These are phyloP conservation scores for Colletotrichum plurivorum DNA, from an alignment of 2,329 filamentous ascomycete genomes.

Conservation along the genomic window DNA sequence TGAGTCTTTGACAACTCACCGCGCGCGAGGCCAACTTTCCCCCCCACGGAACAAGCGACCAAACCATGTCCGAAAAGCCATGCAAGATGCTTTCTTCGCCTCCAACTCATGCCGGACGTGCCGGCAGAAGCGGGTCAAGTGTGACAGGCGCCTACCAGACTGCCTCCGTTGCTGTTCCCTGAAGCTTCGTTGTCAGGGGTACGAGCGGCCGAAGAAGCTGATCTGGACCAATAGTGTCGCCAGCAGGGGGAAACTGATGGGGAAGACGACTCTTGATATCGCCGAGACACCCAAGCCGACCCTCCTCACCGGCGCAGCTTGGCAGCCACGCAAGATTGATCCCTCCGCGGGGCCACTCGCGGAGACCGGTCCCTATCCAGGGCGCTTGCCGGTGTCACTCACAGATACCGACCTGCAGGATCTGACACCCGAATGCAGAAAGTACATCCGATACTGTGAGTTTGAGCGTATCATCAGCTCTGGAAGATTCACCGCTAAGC, in stretches of 20 bases:
- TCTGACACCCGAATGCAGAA: constrained; percentile 19
- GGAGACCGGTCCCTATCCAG: background rate
- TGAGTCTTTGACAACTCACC: background rate
- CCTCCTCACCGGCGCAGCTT: background rate
- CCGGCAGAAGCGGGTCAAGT: constrained; percentile 35
- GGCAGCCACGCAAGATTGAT: background rate
- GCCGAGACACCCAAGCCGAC: background rate
- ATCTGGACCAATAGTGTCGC: constrained; percentile 36
- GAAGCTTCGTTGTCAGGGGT: constrained; percentile 34
- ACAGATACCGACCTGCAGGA: constrained; percentile 25
- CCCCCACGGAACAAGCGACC: background rate
- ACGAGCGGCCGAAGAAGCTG: constrained; percentile 26
- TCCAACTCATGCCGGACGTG: constrained; percentile 35
- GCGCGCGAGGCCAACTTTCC: background rate
- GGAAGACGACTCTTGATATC: constrained; percentile 7
- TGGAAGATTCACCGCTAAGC: background rate
- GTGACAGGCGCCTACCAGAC: constrained; percentile 29
- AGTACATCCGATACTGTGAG: constrained; percentile 37
- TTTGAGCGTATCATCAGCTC: no score
- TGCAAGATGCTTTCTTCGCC: constrained; percentile 29
- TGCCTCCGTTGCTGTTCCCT: constrained; percentile 32
- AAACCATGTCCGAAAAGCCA: constrained; percentile 26
- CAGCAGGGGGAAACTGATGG: constrained; percentile 33
- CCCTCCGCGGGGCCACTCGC: background rate
- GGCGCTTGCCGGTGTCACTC: constrained; percentile 9